Base-by-base conservation (phyloP, 139 green algal genomes). In the Yamagishiella unicocca region DNA sequence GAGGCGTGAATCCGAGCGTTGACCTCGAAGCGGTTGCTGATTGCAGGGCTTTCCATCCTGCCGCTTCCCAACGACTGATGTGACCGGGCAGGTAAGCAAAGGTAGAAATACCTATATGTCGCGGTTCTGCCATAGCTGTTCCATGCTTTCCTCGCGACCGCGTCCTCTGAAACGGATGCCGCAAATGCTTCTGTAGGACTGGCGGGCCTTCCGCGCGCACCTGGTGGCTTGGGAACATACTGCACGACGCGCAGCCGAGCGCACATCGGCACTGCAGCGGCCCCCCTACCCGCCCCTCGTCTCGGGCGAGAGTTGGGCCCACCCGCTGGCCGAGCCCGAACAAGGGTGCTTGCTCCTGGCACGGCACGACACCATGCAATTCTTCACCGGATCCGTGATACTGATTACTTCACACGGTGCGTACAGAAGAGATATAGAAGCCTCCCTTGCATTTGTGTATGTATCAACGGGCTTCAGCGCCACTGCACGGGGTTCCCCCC, bases 291-390 rank as follows among this genome's bases (percentile, higher is more conserved):
- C 62, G n/a, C 62, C 64, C 12, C n/a, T 80, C 0, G 46, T 78
- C 14, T 38, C n/a, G 21, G 58, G 61, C 46, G 46, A 84, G 10
- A 80, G 79, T 53, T 87, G 75, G 72, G 71, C 74, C 9, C 84
- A 85, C 38, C 84, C 79, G 1, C 77, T 92, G 29, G 53, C 66
- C 2, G 40, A 68, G 24, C 87, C 87, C 8, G 88, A 94, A 72
- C 54, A 54, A 38, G 91, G 91, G 6, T 94, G 88, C 55, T n/a
- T 94, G 61, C 89, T 94, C 58, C 46, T 94, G 21, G 85, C 91
- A 5, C 37, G 53, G 8, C 40, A 54, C 1, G 43, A 84, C 33
- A n/a, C 35, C 78, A 88, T 85, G 85, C 25, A 54, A 4, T 88
- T 92, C 64, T 92, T 92, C 82, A 45, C 80, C 27, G 66, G 61